Conservation (phyloP, 2,329 filamentous ascomycete species). For the Chaetoscypha palmicola region DNA sequence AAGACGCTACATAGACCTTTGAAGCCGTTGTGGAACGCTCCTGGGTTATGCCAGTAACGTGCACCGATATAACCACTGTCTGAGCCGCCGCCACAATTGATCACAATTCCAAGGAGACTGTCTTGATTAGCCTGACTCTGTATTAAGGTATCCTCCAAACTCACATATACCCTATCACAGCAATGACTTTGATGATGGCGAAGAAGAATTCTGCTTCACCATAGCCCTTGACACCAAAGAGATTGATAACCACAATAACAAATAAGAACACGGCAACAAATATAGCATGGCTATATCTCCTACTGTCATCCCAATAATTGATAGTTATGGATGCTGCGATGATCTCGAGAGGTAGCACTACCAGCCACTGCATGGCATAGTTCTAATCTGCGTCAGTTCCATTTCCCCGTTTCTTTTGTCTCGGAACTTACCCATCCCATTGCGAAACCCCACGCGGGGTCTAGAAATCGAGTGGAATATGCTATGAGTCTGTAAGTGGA, state of each 20-base stretch:
- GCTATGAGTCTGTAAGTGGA: too few species aligned
- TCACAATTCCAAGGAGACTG: constrained; percentile 75
- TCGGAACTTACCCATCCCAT: constrained; percentile 64
- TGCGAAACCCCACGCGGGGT: constrained; percentile 90
- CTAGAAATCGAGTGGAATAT: constrained; percentile 85
- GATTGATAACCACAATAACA: constrained; percentile 71
- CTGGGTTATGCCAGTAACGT: constrained; percentile 68
- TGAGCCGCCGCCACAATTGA: constrained; percentile 75
- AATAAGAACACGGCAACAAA: constrained; percentile 79
- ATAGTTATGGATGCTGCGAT: constrained; percentile 82
- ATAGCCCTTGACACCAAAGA: constrained; percentile 83
- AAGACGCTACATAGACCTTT: constrained; percentile 76
- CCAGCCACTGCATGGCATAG: constrained; percentile 83
- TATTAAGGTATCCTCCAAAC: constrained; percentile 33
- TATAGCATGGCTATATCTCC: constrained; percentile 54
- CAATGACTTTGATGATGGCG: constrained; percentile 76
- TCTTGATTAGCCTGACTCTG: constrained; percentile 4
- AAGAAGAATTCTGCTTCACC: constrained; percentile 88
- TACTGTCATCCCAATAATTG: constrained; percentile 62
- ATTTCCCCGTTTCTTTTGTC: not conserved
- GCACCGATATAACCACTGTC: constrained; percentile 73
- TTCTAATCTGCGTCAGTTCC: constrained; percentile 33
- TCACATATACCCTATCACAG: constrained; percentile 83
- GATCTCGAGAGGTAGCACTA: constrained; percentile 76
- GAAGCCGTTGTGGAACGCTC: constrained; percentile 79